Base-by-base conservation (phyloP, 2,329 filamentous ascomycete genomes). In the Xylariales sp. region DNA sequence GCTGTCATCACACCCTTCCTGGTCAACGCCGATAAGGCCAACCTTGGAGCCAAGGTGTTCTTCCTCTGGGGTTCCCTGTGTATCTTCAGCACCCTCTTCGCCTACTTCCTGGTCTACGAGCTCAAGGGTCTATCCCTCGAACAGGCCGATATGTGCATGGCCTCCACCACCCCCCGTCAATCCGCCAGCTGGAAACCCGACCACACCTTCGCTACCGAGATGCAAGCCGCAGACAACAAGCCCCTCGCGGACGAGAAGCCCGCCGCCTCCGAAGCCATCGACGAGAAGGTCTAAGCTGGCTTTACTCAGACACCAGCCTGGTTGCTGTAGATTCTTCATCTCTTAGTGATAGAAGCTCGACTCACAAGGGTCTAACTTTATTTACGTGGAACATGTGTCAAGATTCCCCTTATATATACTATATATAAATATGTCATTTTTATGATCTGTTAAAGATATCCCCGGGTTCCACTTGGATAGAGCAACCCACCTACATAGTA, bases 51-150 rank as follows among this genome's bases (percentile, higher is more conserved):
- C 8, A 77, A 75, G 62, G 80, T 82, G 59, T 82, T 89, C 83
- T 90, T 89, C 82, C 78, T 90, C 74, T 90, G 89, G 88, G 87
- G 88, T 48, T 82, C 83, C 32, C 84, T 88, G 61, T 90, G 87
- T 79, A 82, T 82, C 65, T 77, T 81, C 55, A 84, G 82, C 66
- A 83, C 88, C 67, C 77, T 87, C 43, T 90, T 87, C 76, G 83
- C 87, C 58, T 89, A 82, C 77, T 81, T 86, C 77, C 79, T 90
- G 72, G 83, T 93, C 69, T 90, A 90, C 69, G 91, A 93, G 81
- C 93, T 90, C 73, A 93, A 93, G 84, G 90, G 90, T 62, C 84
- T 93, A 3, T 88, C 87, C 2, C 86, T 93, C 65, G 91, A 93
- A 78, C 89, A 93, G 79, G 90, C 93, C 72, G 91, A 93, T 73